A percentile compares a stretch with the other conserved stretches of the same genome.
Conservation (phyloP, 202 grass and related monocot genomes). For the Eragrostis tef region DNA sequence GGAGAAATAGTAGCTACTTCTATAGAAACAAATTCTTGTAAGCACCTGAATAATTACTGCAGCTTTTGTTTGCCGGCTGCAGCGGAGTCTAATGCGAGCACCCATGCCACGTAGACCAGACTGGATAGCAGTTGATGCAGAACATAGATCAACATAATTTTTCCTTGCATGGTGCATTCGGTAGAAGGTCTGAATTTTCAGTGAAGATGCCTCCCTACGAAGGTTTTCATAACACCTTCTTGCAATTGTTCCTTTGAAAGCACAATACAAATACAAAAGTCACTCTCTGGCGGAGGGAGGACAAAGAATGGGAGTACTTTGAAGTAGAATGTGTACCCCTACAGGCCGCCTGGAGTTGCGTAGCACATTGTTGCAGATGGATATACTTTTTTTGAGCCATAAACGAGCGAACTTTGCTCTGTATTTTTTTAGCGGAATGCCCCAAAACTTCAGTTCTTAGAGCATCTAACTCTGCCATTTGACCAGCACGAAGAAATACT, state of each 20-base stretch:
- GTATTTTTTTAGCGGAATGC: conserved; percentile 82
- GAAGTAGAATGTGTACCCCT: conserved; percentile 64
- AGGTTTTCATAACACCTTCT: conserved; percentile 71
- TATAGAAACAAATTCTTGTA: conserved; percentile 24
- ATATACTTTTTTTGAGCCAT: conserved; percentile 64
- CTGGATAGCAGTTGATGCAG: conserved; percentile 67
- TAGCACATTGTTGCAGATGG: conserved; percentile 61
- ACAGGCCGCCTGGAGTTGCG: conserved; percentile 69
- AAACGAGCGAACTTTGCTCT: conserved; percentile 81
- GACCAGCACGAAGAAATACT: conserved; percentile 94
- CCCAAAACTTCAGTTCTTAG: conserved; percentile 91
- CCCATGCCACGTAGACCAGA: conserved; percentile 80
- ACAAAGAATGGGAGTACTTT: not conserved
- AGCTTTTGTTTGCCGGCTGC: conserved; percentile 66
- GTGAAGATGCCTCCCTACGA: conserved; percentile 69
- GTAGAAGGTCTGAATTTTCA: conserved; percentile 69
- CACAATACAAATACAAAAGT: conserved; percentile 42
- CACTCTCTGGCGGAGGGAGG: conserved; percentile 25
- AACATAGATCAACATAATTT: conserved; percentile 52
- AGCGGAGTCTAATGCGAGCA: conserved; percentile 65
- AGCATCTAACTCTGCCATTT: conserved; percentile 98
- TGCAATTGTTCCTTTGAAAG: conserved; percentile 72
- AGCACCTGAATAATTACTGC: conserved; percentile 89
- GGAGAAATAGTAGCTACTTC: not conserved
- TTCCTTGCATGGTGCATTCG: conserved; percentile 74